Conservation (phyloP, 1,139 yeast genomes). For the Candida frijolesensis region DNA sequence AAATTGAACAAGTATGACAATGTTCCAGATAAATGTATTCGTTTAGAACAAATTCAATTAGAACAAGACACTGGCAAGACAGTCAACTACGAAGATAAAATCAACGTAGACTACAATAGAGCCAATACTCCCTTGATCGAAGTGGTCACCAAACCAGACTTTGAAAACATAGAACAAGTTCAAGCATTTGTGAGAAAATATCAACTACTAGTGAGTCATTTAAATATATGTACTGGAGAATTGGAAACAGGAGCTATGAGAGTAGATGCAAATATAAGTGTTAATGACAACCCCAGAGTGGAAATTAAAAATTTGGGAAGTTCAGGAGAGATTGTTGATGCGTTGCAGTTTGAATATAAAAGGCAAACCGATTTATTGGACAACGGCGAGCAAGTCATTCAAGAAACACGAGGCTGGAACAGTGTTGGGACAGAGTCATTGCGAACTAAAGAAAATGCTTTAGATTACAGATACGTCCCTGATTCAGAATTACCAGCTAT, state of each 20-base stretch:
- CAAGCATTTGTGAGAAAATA: conserved; percentile 79
- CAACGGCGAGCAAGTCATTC: conserved; percentile 37
- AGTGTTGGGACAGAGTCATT: conserved; percentile 66
- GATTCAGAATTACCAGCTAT: conserved; percentile 84
- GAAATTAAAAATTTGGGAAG: conserved; percentile 90
- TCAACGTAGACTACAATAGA: conserved; percentile 77
- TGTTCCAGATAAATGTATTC: conserved; percentile 45
- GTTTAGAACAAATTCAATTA: conserved; percentile 75
- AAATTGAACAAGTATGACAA: conserved; percentile 57
- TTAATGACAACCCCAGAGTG: conserved; percentile 69
- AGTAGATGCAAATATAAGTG: conserved; percentile 89
- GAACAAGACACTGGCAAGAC: conserved; percentile 96
- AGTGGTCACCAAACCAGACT: conserved; percentile 89
- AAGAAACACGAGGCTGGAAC: conserved; percentile 93
- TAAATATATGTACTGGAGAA: conserved; percentile 84
- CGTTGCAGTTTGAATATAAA: conserved; percentile 72
- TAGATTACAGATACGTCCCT: conserved; percentile 92
- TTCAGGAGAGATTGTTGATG: conserved; percentile 76
- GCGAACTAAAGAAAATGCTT: conserved; percentile 76
- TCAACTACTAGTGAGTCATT: conserved; percentile 66
- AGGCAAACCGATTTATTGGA: conserved; percentile 58
- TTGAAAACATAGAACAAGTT: conserved; percentile 67
- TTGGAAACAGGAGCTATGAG: conserved; percentile 94
- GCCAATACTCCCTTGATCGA: conserved; percentile 87
- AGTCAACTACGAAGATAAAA: conserved; percentile 38